These are phyloP conservation scores for Podaxis mareebaensis DNA, from an alignment of 768 basidiomycete species.

Conservation along the genomic window DNA sequence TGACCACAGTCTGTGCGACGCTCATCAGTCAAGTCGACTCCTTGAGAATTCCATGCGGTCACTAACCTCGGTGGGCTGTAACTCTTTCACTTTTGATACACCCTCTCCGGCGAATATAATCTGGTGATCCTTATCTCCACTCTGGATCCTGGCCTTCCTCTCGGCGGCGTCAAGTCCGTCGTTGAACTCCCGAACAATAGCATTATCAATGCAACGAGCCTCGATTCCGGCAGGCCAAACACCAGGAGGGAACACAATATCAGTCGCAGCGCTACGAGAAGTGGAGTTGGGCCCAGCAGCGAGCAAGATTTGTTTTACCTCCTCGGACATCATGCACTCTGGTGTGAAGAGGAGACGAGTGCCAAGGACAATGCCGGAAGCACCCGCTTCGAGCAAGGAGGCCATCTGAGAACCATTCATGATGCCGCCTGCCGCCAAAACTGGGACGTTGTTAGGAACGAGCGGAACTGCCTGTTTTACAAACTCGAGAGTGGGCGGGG, in stretches of 20 bases:
- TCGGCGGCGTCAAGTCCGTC: background rate
- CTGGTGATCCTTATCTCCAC: background rate
- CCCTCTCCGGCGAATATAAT: background rate
- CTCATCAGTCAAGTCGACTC: background rate
- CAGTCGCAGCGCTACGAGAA: constrained; percentile 42
- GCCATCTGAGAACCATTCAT: constrained; percentile 29
- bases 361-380: constrained; percentile 53
- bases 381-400: constrained; percentile 51
- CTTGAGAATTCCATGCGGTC: background rate
- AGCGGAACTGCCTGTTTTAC: constrained; percentile 39
- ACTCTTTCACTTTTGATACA: background rate
- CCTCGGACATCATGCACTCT: constrained; percentile 35
- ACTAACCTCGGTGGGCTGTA: background rate
- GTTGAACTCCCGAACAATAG: constrained; percentile 30
- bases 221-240: constrained; percentile 45
- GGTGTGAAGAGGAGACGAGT: constrained; percentile 59
- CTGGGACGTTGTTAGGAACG: constrained; percentile 42
- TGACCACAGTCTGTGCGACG: background rate
- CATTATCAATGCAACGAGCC: constrained; percentile 46
- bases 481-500: constrained; percentile 43
- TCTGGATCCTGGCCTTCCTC: background rate
- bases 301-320: constrained; percentile 26
- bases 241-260: constrained; percentile 38
- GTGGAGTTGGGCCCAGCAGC: constrained; percentile 32
- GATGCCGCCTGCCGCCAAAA: constrained; percentile 60